Conservation (phyloP, 306 rosid genomes). For the Dalbergia cultrata region DNA sequence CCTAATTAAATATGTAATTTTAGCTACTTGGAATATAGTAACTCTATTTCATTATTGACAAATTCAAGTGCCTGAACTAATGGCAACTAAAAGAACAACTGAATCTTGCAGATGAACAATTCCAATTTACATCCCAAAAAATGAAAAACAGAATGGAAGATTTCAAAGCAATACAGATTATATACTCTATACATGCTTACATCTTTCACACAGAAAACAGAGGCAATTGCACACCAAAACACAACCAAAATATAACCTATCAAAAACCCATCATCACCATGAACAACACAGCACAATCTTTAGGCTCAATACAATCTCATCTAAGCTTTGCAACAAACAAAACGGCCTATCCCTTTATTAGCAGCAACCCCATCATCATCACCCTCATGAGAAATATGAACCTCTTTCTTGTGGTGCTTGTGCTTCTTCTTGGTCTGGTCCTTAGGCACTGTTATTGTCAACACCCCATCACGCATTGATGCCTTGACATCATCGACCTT, state of each 20-base stretch:
- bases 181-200: background rate
- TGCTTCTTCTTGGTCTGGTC: conserved; percentile 54
- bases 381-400: conserved; percentile 47
- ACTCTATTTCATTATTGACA: background rate
- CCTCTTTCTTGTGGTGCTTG: conserved; percentile 33
- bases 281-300: background rate
- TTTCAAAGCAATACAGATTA: no score
- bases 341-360: conserved; percentile 60
- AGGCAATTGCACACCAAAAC: conserved; percentile 11
- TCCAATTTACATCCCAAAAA: background rate
- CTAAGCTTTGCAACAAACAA: conserved; percentile 69
- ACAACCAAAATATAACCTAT: background rate
- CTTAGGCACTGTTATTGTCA: conserved; percentile 60
- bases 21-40: no score
- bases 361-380: conserved; percentile 42
- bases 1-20: no score
- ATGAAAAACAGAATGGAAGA: background rate
- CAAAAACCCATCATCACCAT: background rate
- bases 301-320: no score
- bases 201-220: background rate
- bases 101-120: background rate
- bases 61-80: background rate
- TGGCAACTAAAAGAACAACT: background rate
- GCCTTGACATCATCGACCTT: conserved; percentile 65
- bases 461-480: conserved; percentile 64